These are phyloP conservation scores for Coriaria nepalensis DNA, from an alignment of 306 rosid genomes.

Conservation along the genomic window DNA sequence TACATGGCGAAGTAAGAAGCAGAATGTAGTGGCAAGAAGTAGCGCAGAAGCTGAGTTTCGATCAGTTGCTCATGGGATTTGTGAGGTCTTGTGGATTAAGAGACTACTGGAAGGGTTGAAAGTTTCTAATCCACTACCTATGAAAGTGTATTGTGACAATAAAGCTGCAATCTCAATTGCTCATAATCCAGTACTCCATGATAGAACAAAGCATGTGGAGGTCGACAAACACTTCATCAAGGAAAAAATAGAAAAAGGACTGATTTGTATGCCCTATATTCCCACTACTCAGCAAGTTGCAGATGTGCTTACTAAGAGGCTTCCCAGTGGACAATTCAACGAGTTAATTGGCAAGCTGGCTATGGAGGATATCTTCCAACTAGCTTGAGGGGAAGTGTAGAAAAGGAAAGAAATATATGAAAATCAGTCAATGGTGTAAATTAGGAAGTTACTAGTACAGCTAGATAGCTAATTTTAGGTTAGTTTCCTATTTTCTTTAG, in stretches of 20 bases:
- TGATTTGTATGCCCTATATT: not conserved
- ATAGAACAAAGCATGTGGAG: not conserved
- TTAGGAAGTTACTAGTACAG: too few relatives aligned
- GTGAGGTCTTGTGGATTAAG: not conserved
- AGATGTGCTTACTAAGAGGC: not conserved
- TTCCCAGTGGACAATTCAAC: not conserved
- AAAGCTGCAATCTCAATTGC: not conserved
- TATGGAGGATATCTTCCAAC: not conserved
- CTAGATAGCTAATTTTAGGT: too few relatives aligned
- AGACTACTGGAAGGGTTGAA: not conserved
- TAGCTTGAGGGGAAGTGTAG: not conserved
- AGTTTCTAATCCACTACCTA: not conserved
- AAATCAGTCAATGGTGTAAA: too few relatives aligned
- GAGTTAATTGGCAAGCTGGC: not conserved
- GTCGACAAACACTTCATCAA: not conserved
- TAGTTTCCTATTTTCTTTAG: too few relatives aligned
- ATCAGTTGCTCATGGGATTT: not conserved
- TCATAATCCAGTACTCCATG: not conserved
- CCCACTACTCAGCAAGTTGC: not conserved
- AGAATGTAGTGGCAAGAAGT: not conserved
- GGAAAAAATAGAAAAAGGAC: not conserved
- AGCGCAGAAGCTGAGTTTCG: not conserved
- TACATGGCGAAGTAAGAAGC: not conserved
- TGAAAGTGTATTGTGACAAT: slow-evolving; percentile 1
- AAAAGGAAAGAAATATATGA: not conserved